Evolutionary conservation across 495 filamentous ascomycete genomes (phyloP), one percentile per base, ranked within the genome.

Genomic region (Talaromyces thailandensis): DNA sequence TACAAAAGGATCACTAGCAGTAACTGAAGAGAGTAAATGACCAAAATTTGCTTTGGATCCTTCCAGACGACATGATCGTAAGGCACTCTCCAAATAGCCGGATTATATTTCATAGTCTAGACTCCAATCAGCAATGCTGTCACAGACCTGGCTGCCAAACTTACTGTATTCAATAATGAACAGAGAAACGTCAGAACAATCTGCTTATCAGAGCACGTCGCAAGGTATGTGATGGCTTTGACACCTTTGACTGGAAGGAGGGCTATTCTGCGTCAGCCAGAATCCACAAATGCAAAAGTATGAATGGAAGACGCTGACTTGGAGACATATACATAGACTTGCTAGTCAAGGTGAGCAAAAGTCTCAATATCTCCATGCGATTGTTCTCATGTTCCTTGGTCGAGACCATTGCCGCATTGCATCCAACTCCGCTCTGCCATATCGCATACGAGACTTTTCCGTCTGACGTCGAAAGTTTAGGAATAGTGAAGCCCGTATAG

Each of bases 381-480:
- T 96, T 96, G 72, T 81, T 92, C 75, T 99, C 94, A 55, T 89
- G 84, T 63, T 96, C 90, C 73, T 90, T 96, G 43, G 83, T 96
- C 21, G 93, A 91, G 18, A 88, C 88, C 71, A 96, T 86, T 1
- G 91, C 81, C 6, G 89, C 90, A 71, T 96, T 96, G 75, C 93
- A 98, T 2, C 94, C 94, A 53, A 99, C 93, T 25, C 94, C 94
- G 67, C 89, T 97, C 73, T 97, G 92, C 94, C 94, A 99, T 67
- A 99, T 98, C 37, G 92, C 87, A 76, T 91, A 96, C 14, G 89
- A 89, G 43, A 96, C 88, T 71, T 96, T 96, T 65, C 81, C 80
- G 69, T 89, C 90, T 40, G 84, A 86, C 51, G 86, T 81, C 11
- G 84, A 74, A 4, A 79, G 74, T 52, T 76, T 71, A 0, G 93